These are phyloP conservation scores for Ananas comosus DNA, from an alignment of 176 grass and related monocot species.

Conservation along the genomic window DNA sequence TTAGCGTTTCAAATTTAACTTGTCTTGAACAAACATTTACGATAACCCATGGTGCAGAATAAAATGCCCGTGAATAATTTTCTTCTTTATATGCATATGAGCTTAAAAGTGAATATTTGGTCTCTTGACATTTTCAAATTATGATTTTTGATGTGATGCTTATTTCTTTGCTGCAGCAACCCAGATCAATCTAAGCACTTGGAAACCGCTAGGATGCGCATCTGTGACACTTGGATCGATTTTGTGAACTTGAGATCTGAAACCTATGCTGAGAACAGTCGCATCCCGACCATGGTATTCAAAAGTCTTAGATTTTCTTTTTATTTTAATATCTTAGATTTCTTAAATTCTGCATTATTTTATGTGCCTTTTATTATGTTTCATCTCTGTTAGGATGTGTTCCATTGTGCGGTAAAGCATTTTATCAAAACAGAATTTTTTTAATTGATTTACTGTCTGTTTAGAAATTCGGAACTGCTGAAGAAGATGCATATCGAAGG, in stretches of 20 bases:
- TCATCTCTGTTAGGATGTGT: too few relatives aligned
- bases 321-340: not conserved
- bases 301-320: not conserved
- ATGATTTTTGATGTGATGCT: too few relatives aligned
- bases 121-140: too few relatives aligned
- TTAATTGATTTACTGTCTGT: conserved; percentile 15
- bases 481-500: conserved; percentile 86
- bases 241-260: conserved; percentile 99
- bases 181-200: conserved; percentile 98
- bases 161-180: conserved; percentile 35
- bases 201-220: conserved; percentile 90
- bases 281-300: conserved; percentile 85
- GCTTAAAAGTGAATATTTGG: too few relatives aligned
- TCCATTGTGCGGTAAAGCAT: too few relatives aligned
- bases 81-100: too few relatives aligned
- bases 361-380: too few relatives aligned
- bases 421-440: not conserved
- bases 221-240: conserved; percentile 76
- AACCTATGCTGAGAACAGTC: conserved; percentile 82
- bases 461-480: conserved; percentile 80
- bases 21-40: too few relatives aligned
- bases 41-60: too few relatives aligned
- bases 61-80: too few relatives aligned
- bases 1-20: too few relatives aligned
- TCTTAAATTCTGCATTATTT: too few relatives aligned